Base-by-base conservation (phyloP, 148 eudicot species). In the Rhododendron ovatum region DNA sequence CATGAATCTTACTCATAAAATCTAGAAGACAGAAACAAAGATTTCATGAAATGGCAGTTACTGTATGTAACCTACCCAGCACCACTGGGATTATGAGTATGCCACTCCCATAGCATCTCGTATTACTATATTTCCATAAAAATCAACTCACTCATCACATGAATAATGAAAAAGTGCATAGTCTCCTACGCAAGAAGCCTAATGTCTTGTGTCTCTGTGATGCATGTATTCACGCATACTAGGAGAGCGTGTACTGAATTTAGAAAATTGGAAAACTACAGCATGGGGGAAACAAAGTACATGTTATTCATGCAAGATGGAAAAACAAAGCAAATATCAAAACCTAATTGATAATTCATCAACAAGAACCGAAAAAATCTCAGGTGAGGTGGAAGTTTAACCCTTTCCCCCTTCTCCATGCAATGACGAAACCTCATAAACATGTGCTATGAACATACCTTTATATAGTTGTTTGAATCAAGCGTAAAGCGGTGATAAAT, bases 401-500 rank as follows among this genome's bases (percentile, higher is more conserved):
- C 4, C 48, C 47, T 39, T 75, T 37, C 12, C 79, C 17, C 47
- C 13, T 37, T 18, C n/a, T 35, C 45, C 47, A 39, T 39, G 47
- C n/a, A 75, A 39, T 75, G 24, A 75, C 0, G 13, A 48, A 75
- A 75, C 48, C n/a, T 75, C 24, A 17, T 2, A 39, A 15, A 39
- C 3, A 10, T 75, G 26, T 37, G 79, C 79, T 33, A 39, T 75
- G 48, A 39, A 75, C 5, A 22, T 90, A 96, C 99, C 99, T 96
- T 96, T 39, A 96, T 94, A 86, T 95, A 98, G 90, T 98, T 98
- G 91, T 89, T 87, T 69, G 95, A 77, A 91, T 98, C 99, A 84
- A 98, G 93, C 7, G 99, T 98, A 86, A 98, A 98, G 22, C 99
- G 98, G 87, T 98, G 99, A 88, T 98, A 98, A 73, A 94, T 94